Evolutionary conservation across 2,329 filamentous ascomycete genomes (phyloP).

Genomic region (Epichloe glyceriae): DNA sequence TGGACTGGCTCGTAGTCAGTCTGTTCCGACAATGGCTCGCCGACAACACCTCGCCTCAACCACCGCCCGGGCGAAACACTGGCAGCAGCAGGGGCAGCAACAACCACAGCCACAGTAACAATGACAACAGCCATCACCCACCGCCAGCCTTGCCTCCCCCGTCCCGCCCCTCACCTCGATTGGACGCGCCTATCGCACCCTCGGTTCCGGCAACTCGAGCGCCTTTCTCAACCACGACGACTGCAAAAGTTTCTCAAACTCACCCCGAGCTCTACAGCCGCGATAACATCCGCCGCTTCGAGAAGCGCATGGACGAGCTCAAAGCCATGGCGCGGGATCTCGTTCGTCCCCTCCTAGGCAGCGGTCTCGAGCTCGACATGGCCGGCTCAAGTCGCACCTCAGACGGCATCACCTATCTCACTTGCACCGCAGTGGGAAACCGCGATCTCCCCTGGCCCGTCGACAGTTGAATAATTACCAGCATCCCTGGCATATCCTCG

Average conservation of each 20-base stretch:
- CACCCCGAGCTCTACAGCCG: conserved; percentile 71
- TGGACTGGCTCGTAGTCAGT: conserved; percentile 81
- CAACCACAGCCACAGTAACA: conserved; percentile 10
- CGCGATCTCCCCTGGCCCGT: conserved; percentile 37
- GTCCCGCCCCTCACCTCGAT: conserved; percentile 41
- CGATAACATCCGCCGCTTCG: conserved; percentile 76
- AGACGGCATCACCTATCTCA: conserved; percentile 35
- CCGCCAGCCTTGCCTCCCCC: conserved; percentile 18
- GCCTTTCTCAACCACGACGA: conserved; percentile 74
- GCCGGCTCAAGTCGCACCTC: conserved; percentile 25
- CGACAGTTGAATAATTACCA: conserved; percentile 16
- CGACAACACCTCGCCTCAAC: conserved; percentile 70
- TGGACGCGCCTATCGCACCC: conserved; percentile 63
- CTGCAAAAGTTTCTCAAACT: conserved; percentile 83
- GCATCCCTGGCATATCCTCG: too few relatives aligned
- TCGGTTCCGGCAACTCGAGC: conserved; percentile 48
- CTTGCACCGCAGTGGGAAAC: conserved; percentile 35
- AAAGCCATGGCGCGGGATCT: conserved; percentile 72
- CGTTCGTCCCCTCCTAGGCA: conserved; percentile 76
- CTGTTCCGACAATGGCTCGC: conserved; percentile 89
- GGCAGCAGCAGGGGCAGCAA: conserved; percentile 5
- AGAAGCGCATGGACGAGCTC: conserved; percentile 77
- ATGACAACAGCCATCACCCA: conserved; percentile 2
- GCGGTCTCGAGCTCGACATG: conserved; percentile 69
- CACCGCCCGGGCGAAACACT: conserved; percentile 20